phyloP scores from a whole-genome alignment of 202 grass and related monocot species.

The Bolboschoenoplectus hybrid region DNA sequence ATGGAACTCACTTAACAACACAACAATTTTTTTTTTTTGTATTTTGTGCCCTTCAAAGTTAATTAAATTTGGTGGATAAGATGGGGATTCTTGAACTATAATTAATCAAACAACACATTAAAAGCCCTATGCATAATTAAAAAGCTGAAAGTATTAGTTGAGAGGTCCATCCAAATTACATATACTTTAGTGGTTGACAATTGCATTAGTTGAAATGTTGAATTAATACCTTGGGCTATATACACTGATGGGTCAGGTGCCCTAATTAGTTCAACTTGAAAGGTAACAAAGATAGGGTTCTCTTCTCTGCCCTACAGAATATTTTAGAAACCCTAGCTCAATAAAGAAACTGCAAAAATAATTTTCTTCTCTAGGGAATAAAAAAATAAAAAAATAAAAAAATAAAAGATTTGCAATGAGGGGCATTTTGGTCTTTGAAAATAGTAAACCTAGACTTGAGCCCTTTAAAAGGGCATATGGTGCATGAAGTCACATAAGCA shows the following conservation, averaged over 20 bases:
- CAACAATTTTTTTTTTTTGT: constrained; percentile 47
- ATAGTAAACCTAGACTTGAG: constrained; percentile 34
- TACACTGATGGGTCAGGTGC: constrained; percentile 45
- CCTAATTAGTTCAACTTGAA: constrained; percentile 36
- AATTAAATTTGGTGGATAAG: constrained; percentile 40
- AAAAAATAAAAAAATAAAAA: neutral
- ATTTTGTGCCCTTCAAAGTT: constrained; percentile 41
- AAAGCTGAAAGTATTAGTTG: constrained; percentile 47
- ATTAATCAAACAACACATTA: constrained; percentile 32
- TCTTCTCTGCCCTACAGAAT: constrained; percentile 26
- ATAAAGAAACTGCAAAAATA: constrained; percentile 29
- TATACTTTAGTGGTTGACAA: constrained; percentile 76
- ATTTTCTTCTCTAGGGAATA: constrained; percentile 1
- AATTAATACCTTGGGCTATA: constrained; percentile 1
- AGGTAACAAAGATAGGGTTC: constrained; percentile 30
- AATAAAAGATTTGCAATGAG: neutral
- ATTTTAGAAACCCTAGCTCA: constrained; percentile 34
- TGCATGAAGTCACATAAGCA: constrained; percentile 41
- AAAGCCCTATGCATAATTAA: constrained; percentile 38
- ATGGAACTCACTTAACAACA: constrained; percentile 33
- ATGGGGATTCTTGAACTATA: constrained; percentile 37
- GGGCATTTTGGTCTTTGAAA: constrained; percentile 44
- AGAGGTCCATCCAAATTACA: constrained; percentile 30
- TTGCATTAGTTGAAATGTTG: constrained; percentile 52
- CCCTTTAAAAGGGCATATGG: constrained; percentile 34